phyloP scores from a whole-genome alignment of 106 monocot species.

The Posidonia australis region DNA sequence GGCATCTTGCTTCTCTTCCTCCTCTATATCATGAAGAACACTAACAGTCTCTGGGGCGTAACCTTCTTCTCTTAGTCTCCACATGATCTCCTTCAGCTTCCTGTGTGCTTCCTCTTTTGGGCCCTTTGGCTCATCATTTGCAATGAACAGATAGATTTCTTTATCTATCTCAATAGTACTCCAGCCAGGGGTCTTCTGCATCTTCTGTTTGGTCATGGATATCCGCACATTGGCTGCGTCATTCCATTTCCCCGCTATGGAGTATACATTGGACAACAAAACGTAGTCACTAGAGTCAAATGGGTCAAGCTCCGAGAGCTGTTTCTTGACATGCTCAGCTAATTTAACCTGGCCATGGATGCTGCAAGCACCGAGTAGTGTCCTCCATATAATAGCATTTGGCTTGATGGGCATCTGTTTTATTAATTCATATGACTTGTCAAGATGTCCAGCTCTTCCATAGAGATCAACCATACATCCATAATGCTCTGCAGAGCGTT shows the following conservation, averaged over 20 bases:
- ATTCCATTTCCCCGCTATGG: slow-evolving; percentile 42
- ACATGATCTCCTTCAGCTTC: slow-evolving; percentile 35
- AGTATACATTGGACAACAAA: slow-evolving; percentile 45
- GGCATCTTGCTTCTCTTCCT: slow-evolving; percentile 40
- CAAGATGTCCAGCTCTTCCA: slow-evolving; percentile 44
- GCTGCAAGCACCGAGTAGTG: slow-evolving; percentile 66
- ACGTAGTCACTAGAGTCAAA: slow-evolving; percentile 39
- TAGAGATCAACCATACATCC: slow-evolving; percentile 79
- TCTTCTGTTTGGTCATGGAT: slow-evolving; percentile 29
- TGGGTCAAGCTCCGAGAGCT: slow-evolving; percentile 44
- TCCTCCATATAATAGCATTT: slow-evolving; percentile 58
- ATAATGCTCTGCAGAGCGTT: slow-evolving; percentile 45
- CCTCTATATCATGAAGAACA: slow-evolving; percentile 49
- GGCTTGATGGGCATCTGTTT: slow-evolving; percentile 35
- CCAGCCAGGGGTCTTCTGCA: slow-evolving; percentile 56
- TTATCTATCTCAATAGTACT: slow-evolving; percentile 48
- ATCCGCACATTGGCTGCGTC: slow-evolving; percentile 33
- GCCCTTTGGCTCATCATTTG: slow-evolving; percentile 13
- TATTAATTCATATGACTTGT: slow-evolving; percentile 44
- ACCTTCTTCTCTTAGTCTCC: slow-evolving; percentile 26
- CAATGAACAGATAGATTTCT: slow-evolving; percentile 28
- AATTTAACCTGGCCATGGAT: slow-evolving; percentile 41
- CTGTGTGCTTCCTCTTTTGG: slow-evolving; percentile 21
- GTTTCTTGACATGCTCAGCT: slow-evolving; percentile 33
- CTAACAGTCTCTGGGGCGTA: slow-evolving; percentile 27